These are phyloP conservation scores for Acanthamoeba triangularis DNA, from an alignment of 208 protist genomes.

Conservation along the genomic window DNA sequence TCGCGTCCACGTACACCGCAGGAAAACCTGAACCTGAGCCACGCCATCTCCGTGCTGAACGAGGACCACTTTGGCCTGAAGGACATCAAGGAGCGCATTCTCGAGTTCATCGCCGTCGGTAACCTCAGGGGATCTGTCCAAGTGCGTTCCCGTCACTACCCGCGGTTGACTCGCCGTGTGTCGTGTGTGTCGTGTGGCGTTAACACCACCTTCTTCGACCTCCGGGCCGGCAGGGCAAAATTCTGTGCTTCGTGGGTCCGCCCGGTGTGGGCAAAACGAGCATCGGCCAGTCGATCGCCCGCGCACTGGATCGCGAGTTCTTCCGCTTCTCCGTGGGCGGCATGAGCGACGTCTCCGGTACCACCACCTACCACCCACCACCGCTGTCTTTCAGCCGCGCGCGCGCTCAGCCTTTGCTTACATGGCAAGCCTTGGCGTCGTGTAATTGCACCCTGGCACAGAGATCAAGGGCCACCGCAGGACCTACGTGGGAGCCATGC, in stretches of 20 bases:
- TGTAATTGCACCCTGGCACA: background rate
- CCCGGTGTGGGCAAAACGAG: conserved; percentile 92
- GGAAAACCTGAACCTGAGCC: conserved; percentile 6
- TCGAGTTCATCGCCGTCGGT: conserved; percentile 94
- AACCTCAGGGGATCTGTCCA: conserved; percentile 80
- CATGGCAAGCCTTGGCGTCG: background rate
- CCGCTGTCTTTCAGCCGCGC: background rate
- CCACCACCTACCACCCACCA: background rate
- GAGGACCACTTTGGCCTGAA: conserved; percentile 92
- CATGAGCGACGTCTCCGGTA: conserved; percentile 88
- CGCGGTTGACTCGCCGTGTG: too few relatives aligned
- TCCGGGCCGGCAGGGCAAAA: too few relatives aligned
- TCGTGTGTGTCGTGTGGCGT: too few relatives aligned
- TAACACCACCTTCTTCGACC: too few relatives aligned
- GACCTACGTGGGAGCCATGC: conserved; percentile 93
- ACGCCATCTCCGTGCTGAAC: background rate
- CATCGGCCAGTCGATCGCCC: conserved; percentile 93
- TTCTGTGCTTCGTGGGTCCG: conserved; percentile 93
- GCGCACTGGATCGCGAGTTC: conserved; percentile 86
- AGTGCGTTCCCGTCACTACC: background rate
- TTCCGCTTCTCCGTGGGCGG: conserved; percentile 94
- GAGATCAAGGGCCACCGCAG: conserved; percentile 95
- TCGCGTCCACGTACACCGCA: background rate
- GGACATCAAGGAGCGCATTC: conserved; percentile 94
- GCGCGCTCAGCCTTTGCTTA: background rate